Evolutionary conservation across 1,284 basidiomycete genomes (phyloP), one percentile per base, ranked within the genome.

Genomic region (Gymnopus androsaceus): DNA sequence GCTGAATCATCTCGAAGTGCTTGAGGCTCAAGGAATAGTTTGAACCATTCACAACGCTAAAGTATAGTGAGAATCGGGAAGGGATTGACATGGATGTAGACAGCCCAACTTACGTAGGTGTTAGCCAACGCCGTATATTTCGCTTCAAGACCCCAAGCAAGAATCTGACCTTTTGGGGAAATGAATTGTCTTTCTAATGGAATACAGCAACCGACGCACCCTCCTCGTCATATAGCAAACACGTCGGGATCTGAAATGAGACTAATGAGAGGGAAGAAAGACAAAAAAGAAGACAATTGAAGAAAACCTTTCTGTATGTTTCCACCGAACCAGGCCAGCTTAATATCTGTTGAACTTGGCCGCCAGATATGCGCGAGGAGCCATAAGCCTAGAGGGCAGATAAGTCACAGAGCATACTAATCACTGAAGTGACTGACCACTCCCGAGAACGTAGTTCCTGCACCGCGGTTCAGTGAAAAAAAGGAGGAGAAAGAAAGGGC

Each of bases 381-480:
- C 85, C 90, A 65, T 88, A 92, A 1, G 89, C 87, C 86, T 87
- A 49, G 11, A 49, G 15, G 56, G 55, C 41, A 55, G 38, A 56
- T 33, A 44, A 61, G 44, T 17, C 21, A 38, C 25, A 41, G 49
- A 33, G 34, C 37, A 17, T 41, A 11, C 33, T 9, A 42, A 4
- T n/a, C 42, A 33, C 30, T 4, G 34, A 28, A 25, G 23, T 3
- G 47, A 79, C 87, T 72, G 69, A 90, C 88, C 61, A 92, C 86
- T 59, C 89, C 89, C 38, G 89, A 90, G 71, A 90, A 91, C 1
- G 89, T 91, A 3, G 89, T 92, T 69, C 87, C 87, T 88, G 68
- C 67, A 58, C 30, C 30, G 38, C 49, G 49, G 21, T 45, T 59
- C 53, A 56, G 56, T 54, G 25, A 47, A 37, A 8, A 53, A 52